These are phyloP conservation scores for Coemansia sp. DNA, from an alignment of 192 early-diverging fungal species.

Conservation along the genomic window DNA sequence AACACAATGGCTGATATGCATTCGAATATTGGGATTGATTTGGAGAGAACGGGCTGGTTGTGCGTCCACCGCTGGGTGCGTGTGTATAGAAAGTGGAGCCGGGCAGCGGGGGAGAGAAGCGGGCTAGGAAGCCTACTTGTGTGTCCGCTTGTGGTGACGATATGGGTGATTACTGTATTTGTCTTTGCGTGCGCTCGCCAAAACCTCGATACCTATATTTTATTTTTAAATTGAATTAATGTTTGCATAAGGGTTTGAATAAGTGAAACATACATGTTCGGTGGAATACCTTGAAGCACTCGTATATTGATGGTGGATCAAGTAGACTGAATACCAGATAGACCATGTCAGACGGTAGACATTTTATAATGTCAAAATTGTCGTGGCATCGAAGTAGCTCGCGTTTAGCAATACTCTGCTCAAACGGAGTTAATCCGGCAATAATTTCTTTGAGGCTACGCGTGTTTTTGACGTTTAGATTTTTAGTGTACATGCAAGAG, in stretches of 20 bases:
- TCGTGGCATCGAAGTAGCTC: slow-evolving; percentile 9
- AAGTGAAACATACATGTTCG: not conserved
- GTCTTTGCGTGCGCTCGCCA: slow-evolving; percentile 12
- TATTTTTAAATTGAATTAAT: not conserved
- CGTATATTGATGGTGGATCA: slow-evolving; percentile 5
- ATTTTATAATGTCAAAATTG: slow-evolving; percentile 14
- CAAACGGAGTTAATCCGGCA: slow-evolving; percentile 12
- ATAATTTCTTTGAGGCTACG: slow-evolving; percentile 19
- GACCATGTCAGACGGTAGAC: slow-evolving; percentile 14
- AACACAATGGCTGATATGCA: slow-evolving; percentile 12
- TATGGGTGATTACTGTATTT: not conserved
- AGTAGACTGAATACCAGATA: slow-evolving; percentile 7
- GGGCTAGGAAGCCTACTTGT: not conserved
- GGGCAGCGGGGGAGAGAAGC: not conserved
- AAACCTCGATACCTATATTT: slow-evolving; percentile 4
- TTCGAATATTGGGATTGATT: slow-evolving; percentile 4
- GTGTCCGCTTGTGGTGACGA: not conserved
- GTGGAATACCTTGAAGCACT: slow-evolving; percentile 10
- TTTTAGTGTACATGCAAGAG: not conserved
- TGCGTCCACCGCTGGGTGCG: slow-evolving; percentile 17
- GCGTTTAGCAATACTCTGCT: slow-evolving; percentile 12
- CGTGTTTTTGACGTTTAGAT: not conserved
- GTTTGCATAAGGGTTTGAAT: not conserved
- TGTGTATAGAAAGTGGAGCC: slow-evolving; percentile 5
- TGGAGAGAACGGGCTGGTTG: slow-evolving; percentile 8